A percentile compares a stretch with the other conserved stretches of the same genome.
These are phyloP conservation scores for Phylloporus rhodoxanthus DNA, from an alignment of 768 basidiomycete genomes.

Conservation along the genomic window DNA sequence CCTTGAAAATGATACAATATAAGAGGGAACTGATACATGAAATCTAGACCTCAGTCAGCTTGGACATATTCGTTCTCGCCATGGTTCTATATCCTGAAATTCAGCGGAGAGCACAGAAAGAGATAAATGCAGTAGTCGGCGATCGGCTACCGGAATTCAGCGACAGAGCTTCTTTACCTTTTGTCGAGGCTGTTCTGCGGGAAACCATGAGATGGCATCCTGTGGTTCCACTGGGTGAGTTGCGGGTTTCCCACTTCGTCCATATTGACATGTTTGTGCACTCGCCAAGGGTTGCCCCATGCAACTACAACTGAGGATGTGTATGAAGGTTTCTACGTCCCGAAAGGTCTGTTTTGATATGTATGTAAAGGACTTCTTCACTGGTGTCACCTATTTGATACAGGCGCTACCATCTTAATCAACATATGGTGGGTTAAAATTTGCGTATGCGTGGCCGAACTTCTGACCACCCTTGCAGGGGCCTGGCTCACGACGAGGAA, in stretches of 20 bases:
- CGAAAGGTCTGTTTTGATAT: conserved; percentile 15
- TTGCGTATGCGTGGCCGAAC: background rate
- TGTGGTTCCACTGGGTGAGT: conserved; percentile 17
- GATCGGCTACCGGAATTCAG: conserved; percentile 18
- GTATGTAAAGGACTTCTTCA: background rate
- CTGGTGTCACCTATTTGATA: background rate
- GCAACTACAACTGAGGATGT: conserved; percentile 16
- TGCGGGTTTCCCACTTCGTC: background rate
- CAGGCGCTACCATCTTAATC: conserved; percentile 17
- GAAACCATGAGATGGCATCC: conserved; percentile 25
- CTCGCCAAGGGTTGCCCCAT: conserved; percentile 18
- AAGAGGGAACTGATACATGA: background rate
- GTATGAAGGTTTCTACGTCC: conserved; percentile 24
- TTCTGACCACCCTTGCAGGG: conserved; percentile 24
- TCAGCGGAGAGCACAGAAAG: conserved; percentile 20
- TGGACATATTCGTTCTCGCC: conserved; percentile 23
- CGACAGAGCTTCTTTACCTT: conserved; percentile 23
- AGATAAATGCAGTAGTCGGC: conserved; percentile 22
- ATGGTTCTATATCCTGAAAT: conserved; percentile 26
- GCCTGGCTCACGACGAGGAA: conserved; percentile 33
- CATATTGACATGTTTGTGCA: background rate
- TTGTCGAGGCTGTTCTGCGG: conserved; percentile 19
- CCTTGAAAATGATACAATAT: background rate
- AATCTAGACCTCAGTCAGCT: conserved; percentile 17
- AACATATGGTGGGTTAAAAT: conserved; percentile 19